Percentiles rank a stretch among this genome's conserved stretches.
Conservation (phyloP, 2,329 filamentous ascomycete species). For the Akanthomyces dipterigenus region DNA sequence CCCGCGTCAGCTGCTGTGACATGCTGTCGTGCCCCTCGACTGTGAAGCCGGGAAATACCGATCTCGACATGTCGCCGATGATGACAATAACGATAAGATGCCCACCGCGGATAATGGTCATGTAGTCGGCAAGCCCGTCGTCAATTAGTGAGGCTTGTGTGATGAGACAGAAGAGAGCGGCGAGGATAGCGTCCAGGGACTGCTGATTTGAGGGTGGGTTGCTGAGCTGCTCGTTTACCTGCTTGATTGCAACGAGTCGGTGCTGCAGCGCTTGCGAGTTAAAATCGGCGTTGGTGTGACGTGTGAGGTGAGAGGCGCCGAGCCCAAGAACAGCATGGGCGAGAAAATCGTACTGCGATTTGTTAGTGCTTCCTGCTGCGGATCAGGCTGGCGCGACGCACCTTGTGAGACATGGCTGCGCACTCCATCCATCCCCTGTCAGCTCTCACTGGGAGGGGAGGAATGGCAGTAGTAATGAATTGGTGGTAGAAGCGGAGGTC, state of each 20-base stretch:
- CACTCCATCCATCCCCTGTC: slow-evolving; percentile 28
- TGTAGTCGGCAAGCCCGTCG: slow-evolving; percentile 32
- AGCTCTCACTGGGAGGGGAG: slow-evolving; percentile 27
- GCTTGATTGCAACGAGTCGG: slow-evolving; percentile 28
- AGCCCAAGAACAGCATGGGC: slow-evolving; percentile 32
- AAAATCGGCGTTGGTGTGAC: slow-evolving; percentile 22
- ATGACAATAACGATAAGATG: slow-evolving; percentile 19
- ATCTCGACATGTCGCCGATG: slow-evolving; percentile 17
- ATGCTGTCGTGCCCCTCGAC: slow-evolving; percentile 21
- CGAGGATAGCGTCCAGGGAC: slow-evolving; percentile 31
- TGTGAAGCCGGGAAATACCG: slow-evolving; percentile 20
- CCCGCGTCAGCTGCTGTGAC: slow-evolving; percentile 16
- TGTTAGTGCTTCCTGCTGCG: not conserved
- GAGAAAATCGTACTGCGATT: slow-evolving; percentile 27
- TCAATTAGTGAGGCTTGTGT: slow-evolving; percentile 30
- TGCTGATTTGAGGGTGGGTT: slow-evolving; percentile 19
- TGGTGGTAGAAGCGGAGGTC: slow-evolving; percentile 46
- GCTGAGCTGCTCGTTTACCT: slow-evolving; percentile 27
- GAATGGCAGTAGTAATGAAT: slow-evolving; percentile 37
- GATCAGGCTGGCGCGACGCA: slow-evolving; percentile 15
- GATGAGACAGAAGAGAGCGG: slow-evolving; percentile 27
- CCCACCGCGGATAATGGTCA: slow-evolving; percentile 28
- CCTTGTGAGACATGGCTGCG: slow-evolving; percentile 28
- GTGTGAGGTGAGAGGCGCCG: slow-evolving; percentile 30
- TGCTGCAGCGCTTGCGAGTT: slow-evolving; percentile 27